These are phyloP conservation scores for Anastatica hierochuntica DNA, from an alignment of 345 rosid species.

Conservation along the genomic window DNA sequence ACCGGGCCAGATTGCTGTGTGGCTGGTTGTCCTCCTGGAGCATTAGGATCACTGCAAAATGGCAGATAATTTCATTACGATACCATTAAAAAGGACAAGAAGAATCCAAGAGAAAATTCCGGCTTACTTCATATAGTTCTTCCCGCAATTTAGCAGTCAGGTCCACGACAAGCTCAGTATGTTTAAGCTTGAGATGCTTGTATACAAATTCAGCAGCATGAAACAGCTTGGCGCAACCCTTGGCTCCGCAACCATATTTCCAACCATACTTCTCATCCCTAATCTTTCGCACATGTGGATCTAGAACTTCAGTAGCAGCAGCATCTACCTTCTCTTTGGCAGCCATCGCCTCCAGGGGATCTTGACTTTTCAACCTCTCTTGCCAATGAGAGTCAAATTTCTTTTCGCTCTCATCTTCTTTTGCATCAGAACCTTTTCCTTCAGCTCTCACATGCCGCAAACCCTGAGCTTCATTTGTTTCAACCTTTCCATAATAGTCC, in stretches of 20 bases:
- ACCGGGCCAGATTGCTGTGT: conserved; percentile 74
- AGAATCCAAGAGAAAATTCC: not conserved
- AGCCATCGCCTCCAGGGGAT: conserved; percentile 89
- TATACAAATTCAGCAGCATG: conserved; percentile 98
- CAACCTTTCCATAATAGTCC: conserved; percentile 84
- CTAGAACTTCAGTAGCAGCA: conserved; percentile 64
- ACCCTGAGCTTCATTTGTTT: conserved; percentile 85
- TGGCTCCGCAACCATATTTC: conserved; percentile 99
- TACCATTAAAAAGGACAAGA: not conserved
- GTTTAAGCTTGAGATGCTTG: conserved; percentile 98
- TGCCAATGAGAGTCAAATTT: conserved; percentile 82
- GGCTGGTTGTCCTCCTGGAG: conserved; percentile 92
- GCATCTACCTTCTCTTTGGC: conserved; percentile 92
- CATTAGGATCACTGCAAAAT: conserved; percentile 77
- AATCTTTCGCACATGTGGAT: conserved; percentile 92
- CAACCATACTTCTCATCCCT: conserved; percentile 99
- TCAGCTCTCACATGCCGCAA: conserved; percentile 77
- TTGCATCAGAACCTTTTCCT: conserved; percentile 54
- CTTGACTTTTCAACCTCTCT: conserved; percentile 80
- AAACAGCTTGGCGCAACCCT: conserved; percentile 98
- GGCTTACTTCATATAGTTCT: conserved; percentile 92
- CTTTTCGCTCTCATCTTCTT: conserved; percentile 63
- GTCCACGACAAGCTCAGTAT: conserved; percentile 70
- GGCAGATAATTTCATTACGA: not conserved
- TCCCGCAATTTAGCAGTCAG: conserved; percentile 84